phyloP scores from a whole-genome alignment of 345 rosid genomes.

The Pistacia atlantica region DNA sequence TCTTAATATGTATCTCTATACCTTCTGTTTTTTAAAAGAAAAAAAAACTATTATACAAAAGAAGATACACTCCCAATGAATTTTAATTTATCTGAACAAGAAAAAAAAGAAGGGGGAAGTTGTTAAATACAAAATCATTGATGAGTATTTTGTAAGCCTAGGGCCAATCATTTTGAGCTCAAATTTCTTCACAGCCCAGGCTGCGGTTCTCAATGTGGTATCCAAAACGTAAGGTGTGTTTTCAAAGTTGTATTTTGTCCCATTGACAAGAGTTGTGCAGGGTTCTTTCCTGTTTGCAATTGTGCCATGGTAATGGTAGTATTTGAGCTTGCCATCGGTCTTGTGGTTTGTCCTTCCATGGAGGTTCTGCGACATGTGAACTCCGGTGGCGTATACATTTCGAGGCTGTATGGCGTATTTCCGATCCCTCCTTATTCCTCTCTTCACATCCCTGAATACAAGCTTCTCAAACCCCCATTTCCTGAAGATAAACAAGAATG shows the following conservation, averaged over 20 bases:
- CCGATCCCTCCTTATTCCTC: conserved; percentile 72
- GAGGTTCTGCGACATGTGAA: conserved; percentile 88
- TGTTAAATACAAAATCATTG: conserved; percentile 42
- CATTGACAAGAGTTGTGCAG: conserved; percentile 57
- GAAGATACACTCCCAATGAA: neutral
- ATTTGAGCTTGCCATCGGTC: conserved; percentile 57
- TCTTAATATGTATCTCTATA: neutral
- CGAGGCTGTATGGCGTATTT: conserved; percentile 86
- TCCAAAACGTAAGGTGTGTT: conserved; percentile 69
- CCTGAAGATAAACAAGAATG: conserved; percentile 35
- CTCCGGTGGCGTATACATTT: conserved; percentile 72
- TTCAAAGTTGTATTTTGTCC: conserved; percentile 44
- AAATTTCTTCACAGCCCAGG: conserved; percentile 57
- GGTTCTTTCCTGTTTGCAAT: conserved; percentile 75
- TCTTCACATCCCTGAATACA: conserved; percentile 73
- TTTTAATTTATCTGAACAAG: neutral
- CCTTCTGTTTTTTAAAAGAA: neutral
- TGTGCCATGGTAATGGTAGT: conserved; percentile 91
- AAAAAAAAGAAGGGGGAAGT: neutral
- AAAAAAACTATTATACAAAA: conserved; percentile 8
- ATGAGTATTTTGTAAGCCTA: conserved; percentile 58
- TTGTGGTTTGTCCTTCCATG: conserved; percentile 64
- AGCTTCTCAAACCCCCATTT: conserved; percentile 96
- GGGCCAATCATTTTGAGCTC: conserved; percentile 74
- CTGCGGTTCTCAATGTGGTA: conserved; percentile 59